Evolutionary conservation across 106 monocot species (phyloP), one percentile per base, ranked within the genome.

Genomic region (Agapanthus africanus): DNA sequence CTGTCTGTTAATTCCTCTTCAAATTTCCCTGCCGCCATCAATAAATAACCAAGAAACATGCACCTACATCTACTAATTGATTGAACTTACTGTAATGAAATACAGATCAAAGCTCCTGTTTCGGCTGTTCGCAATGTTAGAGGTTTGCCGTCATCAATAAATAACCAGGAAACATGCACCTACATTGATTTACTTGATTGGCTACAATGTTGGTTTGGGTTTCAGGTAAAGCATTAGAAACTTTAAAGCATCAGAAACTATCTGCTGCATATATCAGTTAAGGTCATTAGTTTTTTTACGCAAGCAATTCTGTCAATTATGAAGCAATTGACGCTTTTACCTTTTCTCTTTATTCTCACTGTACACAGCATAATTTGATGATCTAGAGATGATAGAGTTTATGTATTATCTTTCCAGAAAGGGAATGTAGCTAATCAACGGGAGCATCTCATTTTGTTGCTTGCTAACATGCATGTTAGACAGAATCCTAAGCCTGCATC

Each of bases 401-500:
- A 49, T 66, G 22, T 73, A 42, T 59, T 70, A 30, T 16, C 59
- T 61, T 59, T 57, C 30, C 32, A 91, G 91, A 80, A 79, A 79
- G 91, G 87, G 75, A 91, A 81, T 80, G 84, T 87, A 41, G 76
- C 87, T 31, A 91, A 91, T 68, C 91, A 91, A 72, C 81, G 91
- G 57, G 91, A 91, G 72, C 91, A 91, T 81, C 67, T 91, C 4
- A 79, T 91, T 70, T 80, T 91, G 56, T 63, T 91, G 64, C 87
- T 91, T 52, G 84, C 91, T 71, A 91, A 87, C 71, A 69, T 82
- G 32, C 91, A 91, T 72, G 76, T 70, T 40, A 79, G 91, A 69
- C 73, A 81, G 46, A 81, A 71, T 54, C 87, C 84, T 49, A 91
- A 79, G 72, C 77, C 86, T 42, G 40, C 70, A 67, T 74, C 74